These are phyloP conservation scores for Endocladia muricata DNA, from an alignment of 31 red algal genomes.

Conservation along the genomic window DNA sequence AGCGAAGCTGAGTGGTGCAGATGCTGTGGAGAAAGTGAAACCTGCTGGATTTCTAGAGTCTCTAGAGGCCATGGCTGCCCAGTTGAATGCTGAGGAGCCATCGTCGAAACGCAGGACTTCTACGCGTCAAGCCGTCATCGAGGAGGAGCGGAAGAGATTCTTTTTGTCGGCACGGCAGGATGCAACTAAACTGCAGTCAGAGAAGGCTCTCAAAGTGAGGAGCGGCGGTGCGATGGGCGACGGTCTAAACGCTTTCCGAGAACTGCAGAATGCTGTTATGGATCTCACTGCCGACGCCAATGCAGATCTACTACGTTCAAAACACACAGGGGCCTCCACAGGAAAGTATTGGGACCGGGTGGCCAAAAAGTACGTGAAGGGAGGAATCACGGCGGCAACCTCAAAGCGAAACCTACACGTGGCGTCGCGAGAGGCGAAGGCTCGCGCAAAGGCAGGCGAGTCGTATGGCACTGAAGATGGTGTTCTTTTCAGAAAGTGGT, in stretches of 20 bases:
- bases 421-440: slow-evolving; percentile 51
- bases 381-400: slow-evolving; percentile 50
- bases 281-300: slow-evolving; percentile 74
- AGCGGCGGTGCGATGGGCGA: slow-evolving; percentile 44
- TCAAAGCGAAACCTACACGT: slow-evolving; percentile 73
- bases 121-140: slow-evolving; percentile 38
- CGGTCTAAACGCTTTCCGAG: slow-evolving; percentile 45
- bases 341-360: slow-evolving; percentile 84
- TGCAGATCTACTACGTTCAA: slow-evolving; percentile 56
- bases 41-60: slow-evolving; percentile 1
- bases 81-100: background rate
- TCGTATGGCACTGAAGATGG: slow-evolving; percentile 64
- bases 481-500: slow-evolving; percentile 67
- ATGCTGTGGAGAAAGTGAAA: background rate
- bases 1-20: background rate
- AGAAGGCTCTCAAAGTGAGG: slow-evolving; percentile 25
- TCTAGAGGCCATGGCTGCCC: background rate
- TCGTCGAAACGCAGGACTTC: background rate
- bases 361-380: slow-evolving; percentile 68
- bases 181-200: background rate
- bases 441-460: slow-evolving; percentile 27
- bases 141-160: slow-evolving; percentile 58
- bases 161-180: slow-evolving; percentile 43
- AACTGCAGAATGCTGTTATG: slow-evolving; percentile 69
- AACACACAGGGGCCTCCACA: slow-evolving; percentile 45